Evolutionary conservation across 2,329 filamentous ascomycete species (phyloP), one percentile per base, ranked within the genome.

Genomic region (Cordyceps tenuipes): DNA sequence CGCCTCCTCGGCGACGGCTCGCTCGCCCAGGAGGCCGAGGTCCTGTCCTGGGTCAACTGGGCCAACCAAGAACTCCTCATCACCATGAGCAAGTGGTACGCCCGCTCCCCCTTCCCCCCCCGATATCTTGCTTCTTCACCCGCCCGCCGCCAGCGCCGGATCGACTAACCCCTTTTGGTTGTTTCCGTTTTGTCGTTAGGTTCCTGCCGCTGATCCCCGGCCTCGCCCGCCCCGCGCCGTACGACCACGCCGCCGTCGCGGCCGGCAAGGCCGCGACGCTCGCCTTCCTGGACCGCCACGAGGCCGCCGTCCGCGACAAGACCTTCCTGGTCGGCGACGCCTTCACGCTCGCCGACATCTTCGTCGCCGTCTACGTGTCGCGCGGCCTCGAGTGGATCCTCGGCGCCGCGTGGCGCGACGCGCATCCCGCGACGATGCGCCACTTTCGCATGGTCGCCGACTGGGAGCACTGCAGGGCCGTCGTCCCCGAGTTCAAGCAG

Each of bases 21-120:
- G 21, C 47, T 59, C 12, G 56, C 51, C 21, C 56, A 59, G 31
- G 56, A 59, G 48, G 56, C 47, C n/a, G 56, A 59, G 21, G 56
- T 59, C 31, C 36, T 51, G 44, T 59, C 56, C 31, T 59, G 56
- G 56, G 47, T 59, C n/a, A 59, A 47, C 21, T 59, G 47, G 56
- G 56, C 56, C 4, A 59, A 59, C 47, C 46, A 50, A 17, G 56
- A 59, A 23, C n/a, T 59, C 21, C 56, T 59, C 47, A 13, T 59
- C 31, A 51, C 51, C 47, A 49, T 59, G 56, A 49, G 43, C 56
- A 59, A 59, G 23, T 59, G 56, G 56, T 57, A 10, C 56, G 50
- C 26, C 46, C 46, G 7, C 47, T 51, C 31, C 31, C 31, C 8
- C 7, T 34, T 34, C 31, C 8, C 5, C 31, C 31, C 2, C 31